Base-by-base conservation (phyloP, 768 basidiomycete genomes). In the Leccinellum luteum region DNA sequence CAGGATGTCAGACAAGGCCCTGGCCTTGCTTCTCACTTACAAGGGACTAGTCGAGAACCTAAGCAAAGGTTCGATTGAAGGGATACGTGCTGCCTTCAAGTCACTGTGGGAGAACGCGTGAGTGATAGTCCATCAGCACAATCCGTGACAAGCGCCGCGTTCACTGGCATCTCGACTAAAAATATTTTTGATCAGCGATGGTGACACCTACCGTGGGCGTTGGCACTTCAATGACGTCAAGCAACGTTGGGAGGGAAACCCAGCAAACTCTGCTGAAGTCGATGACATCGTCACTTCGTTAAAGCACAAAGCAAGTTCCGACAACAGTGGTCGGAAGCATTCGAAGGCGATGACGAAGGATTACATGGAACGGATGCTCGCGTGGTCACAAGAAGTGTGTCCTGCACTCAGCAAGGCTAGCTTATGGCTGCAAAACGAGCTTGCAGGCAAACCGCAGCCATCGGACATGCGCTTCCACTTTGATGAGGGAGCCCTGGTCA, bases 81-180 rank as follows among this genome's bases (percentile, higher is more conserved):
- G 55, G 6, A 48, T 59, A n/a, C 19, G 6, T 1, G 49, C 50
- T 3, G 50, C 58, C 17, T 59, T 59, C 47, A 59, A 56, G 25
- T 28, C 31, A 19, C 19, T 59, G 38, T 59, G 58, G 55, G 45
- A 59, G 6, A 21, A 23, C 15, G 13, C 17, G 44, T 54, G 23
- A 56, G 54, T 35, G 7, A 21, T 30, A 30, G 30, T 27, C 27
- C 27, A 27, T 27, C 23, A n/a, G n/a, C n/a, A n/a, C n/a, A n/a
- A n/a, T n/a, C n/a, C n/a, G n/a, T n/a, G n/a, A n/a, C n/a, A n/a
- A n/a, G 27, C 48, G 3, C 25, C 27, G 45, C 3, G 1, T 30
- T n/a, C n/a, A n/a, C n/a, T n/a, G n/a, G n/a, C 8, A 30, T 30
- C 28, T 1, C 27, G 10, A 31, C 31, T 31, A 31, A 31, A 27